Evolutionary conservation across 73 alveolate species (phyloP), one percentile per base, ranked within the genome.

Genomic region (Paramecium biaurelia): DNA sequence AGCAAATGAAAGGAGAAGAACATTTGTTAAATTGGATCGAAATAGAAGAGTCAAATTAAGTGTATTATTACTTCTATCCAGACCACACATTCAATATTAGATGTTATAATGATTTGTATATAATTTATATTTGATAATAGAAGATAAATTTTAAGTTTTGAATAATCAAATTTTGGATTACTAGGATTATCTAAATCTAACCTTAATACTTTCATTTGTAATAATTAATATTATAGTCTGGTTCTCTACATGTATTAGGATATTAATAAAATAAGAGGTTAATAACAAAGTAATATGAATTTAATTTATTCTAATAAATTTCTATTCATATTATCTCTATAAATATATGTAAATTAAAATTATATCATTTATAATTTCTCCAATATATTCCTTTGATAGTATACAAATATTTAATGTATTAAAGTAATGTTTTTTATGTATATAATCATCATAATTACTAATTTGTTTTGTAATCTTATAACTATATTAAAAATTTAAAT

Each of bases 121-220:
- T 53, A 53, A 53, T 53, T 18, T 72, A 72, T 72, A 28, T 72
- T 28, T 72, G 86, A 72, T 72, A 34, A 72, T 72, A 72, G 86
- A 53, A 18, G 68, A 53, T 20, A 53, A 53, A 18, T 53, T 53
- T 53, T 3, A 53, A 53, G 1, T 0, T 47, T 12, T 5, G 6
- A 6, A 53, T 21, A n/a, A n/a, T n/a, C n/a, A n/a, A n/a, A n/a
- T n/a, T n/a, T n/a, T n/a, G n/a, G n/a, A n/a, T n/a, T n/a, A n/a
- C n/a, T 7, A 3, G 1, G 1, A 38, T 38, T 38, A 7, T 7
- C 12, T 10, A 38, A 7, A 38, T 6, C 47, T 38, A 38, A 38
- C 5, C 0, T 38, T 6, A 7, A 0, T 7, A 12, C 5, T 38
- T 0, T 1, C 42, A 6, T 5, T 35, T 38, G 14, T n/a, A n/a